Base-by-base conservation (phyloP, 345 rosid genomes). In the Euphorbia lathyris region DNA sequence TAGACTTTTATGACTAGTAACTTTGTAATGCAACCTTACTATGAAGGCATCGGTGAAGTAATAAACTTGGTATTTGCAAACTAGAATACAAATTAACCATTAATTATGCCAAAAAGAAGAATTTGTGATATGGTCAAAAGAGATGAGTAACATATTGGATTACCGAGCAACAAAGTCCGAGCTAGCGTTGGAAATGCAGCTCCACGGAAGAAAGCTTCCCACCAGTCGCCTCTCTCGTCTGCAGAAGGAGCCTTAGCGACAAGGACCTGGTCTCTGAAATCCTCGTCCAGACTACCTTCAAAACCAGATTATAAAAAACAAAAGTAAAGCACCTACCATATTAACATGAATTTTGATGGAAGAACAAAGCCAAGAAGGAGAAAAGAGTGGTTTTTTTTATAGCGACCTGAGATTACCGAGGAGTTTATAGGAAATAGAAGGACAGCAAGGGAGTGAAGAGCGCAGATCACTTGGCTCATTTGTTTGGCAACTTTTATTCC, bases 171-270 rank as follows among this genome's bases (percentile, higher is more conserved):
- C 72, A 95, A 78, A 76, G 88, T 83, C 56, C 86, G 78, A 68
- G 97, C 83, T 42, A 95, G 73, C 65, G 87, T 65, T 3, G 88
- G 91, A 76, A 92, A 95, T 45, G 92, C 93, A 78, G 88, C 83
- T 40, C 99, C 97, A 50, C 42, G 65, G 38, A 87, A 95, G 74
- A 95, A 92, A 29, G 79, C 77, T 48, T 50, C 80, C 83, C 85
- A 83, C 81, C 76, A 82, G 45, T 79, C 78, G 7, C 64, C 72
- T 77, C 89, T 88, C 79, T 87, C 89, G 25, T 79, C 72, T 69
- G 69, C 72, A 6, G 81, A 80, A 77, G 87, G 85, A 66, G 71
- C 75, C 62, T 80, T 67, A 2, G 76, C 72, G 42, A 72, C 72
- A 29, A 70, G 75, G 76, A 91, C 89, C 89, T 81, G 85, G 42